Evolutionary conservation across 192 early-diverging fungal species (phyloP).

Genomic region (Entomortierella chlamydospora): DNA sequence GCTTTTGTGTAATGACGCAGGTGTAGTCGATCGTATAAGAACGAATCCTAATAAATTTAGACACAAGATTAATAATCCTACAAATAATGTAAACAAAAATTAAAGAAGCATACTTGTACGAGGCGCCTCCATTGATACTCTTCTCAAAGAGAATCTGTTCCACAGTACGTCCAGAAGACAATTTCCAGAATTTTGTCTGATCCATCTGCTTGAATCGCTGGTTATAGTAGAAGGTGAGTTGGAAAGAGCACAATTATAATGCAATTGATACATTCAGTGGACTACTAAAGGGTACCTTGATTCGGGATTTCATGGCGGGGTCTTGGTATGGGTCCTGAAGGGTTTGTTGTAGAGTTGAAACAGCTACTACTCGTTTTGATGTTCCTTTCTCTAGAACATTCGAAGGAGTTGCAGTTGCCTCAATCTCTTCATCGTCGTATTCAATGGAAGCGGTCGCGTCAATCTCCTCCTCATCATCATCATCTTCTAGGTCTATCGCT

Average conservation of each 20-base stretch:
- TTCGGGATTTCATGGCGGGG: conserved; percentile 10
- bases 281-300: conserved; percentile 6
- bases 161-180: conserved; percentile 11
- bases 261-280: neutral
- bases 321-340: conserved; percentile 15
- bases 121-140: conserved; percentile 8
- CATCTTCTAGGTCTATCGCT: no score
- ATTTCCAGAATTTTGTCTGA: conserved; percentile 11
- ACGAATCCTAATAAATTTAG: conserved; percentile 8
- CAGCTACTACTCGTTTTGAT: conserved; percentile 6
- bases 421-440: conserved; percentile 6
- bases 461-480: neutral
- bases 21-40: conserved; percentile 19
- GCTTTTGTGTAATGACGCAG: conserved; percentile 3
- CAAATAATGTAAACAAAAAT: neutral
- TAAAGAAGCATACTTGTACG: conserved; percentile 12
- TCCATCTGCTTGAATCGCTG: conserved; percentile 13
- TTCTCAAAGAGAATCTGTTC: conserved; percentile 13
- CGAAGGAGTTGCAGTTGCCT: conserved; percentile 9
- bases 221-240: neutral
- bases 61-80: neutral
- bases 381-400: conserved; percentile 4
- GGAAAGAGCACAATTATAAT: conserved; percentile 1
- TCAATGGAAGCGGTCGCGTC: neutral
- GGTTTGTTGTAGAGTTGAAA: neutral